phyloP scores from a whole-genome alignment of 192 early-diverging fungal genomes.

The Coemansia pectinata region DNA sequence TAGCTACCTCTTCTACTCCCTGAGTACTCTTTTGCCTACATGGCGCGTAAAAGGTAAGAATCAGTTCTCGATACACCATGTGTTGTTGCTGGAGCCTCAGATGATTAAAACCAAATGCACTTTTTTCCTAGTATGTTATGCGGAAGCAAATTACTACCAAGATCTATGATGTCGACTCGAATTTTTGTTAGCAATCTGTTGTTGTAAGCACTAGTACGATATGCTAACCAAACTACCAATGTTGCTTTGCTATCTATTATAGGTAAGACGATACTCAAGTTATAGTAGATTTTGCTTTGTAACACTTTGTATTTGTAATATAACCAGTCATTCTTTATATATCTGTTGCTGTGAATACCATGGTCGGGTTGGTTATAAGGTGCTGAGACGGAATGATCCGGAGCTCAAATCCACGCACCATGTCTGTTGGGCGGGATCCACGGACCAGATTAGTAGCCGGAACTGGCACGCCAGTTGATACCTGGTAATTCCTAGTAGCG shows the following conservation, averaged over 20 bases:
- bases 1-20: not conserved
- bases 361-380: slow-evolving; percentile 28
- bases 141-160: slow-evolving; percentile 12
- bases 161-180: slow-evolving; percentile 1
- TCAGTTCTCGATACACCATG: not conserved
- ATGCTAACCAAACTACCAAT: not conserved
- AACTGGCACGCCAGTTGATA: slow-evolving; percentile 10
- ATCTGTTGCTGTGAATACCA: not conserved
- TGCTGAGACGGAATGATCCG: slow-evolving; percentile 65
- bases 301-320: not conserved
- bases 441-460: slow-evolving; percentile 24
- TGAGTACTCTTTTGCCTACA: not conserved
- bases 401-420: slow-evolving; percentile 69
- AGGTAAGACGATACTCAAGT: not conserved
- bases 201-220: not conserved
- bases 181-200: too few relatives aligned
- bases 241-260: not conserved
- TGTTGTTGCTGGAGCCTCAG: not conserved
- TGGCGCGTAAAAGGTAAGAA: not conserved
- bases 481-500: slow-evolving; percentile 59
- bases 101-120: slow-evolving; percentile 13
- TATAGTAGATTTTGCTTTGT: not conserved
- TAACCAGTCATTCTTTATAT: not conserved
- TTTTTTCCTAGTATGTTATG: slow-evolving; percentile 8
- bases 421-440: slow-evolving; percentile 24